Evolutionary conservation across 768 basidiomycete genomes (phyloP).

Genomic region (Hygrocybe coccinea): DNA sequence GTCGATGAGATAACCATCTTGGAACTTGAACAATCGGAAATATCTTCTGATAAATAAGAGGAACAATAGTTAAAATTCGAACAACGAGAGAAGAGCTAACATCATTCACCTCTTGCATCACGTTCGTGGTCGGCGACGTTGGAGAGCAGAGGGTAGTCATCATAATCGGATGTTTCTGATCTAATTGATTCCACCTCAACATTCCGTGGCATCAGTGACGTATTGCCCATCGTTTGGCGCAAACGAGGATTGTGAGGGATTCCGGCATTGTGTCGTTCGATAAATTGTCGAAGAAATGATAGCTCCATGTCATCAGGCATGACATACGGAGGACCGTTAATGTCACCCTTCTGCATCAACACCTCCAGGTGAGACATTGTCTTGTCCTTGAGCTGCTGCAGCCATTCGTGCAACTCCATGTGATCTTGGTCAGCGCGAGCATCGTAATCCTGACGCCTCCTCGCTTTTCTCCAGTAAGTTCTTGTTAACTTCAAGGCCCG

Average conservation of each 20-base stretch:
- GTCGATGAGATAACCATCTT: slow-evolving; percentile 35
- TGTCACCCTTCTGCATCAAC: slow-evolving; percentile 84
- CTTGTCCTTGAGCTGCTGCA: slow-evolving; percentile 83
- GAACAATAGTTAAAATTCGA: slow-evolving; percentile 23
- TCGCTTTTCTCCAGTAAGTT: slow-evolving; percentile 81
- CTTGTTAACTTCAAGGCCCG: slow-evolving; percentile 79
- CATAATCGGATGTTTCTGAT: slow-evolving; percentile 46
- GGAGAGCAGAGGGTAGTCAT: slow-evolving; percentile 20
- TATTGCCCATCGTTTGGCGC: slow-evolving; percentile 45
- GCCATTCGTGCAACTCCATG: slow-evolving; percentile 85
- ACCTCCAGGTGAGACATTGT: slow-evolving; percentile 84
- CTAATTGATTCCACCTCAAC: slow-evolving; percentile 45
- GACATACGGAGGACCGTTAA: slow-evolving; percentile 73
- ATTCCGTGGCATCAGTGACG: slow-evolving; percentile 38
- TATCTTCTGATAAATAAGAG: slow-evolving; percentile 1
- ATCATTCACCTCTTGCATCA: slow-evolving; percentile 7
- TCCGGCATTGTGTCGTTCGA: slow-evolving; percentile 71
- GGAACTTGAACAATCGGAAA: slow-evolving; percentile 34
- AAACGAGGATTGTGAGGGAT: slow-evolving; percentile 78
- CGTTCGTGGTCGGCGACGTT: slow-evolving; percentile 33
- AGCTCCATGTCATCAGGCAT: slow-evolving; percentile 80
- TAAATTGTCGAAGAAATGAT: slow-evolving; percentile 73
- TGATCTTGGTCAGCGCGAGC: slow-evolving; percentile 82
- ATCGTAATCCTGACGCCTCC: slow-evolving; percentile 79
- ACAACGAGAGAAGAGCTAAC: not conserved